phyloP scores from a whole-genome alignment of 2,329 filamentous ascomycete species.

The Peltaster fructicola region DNA sequence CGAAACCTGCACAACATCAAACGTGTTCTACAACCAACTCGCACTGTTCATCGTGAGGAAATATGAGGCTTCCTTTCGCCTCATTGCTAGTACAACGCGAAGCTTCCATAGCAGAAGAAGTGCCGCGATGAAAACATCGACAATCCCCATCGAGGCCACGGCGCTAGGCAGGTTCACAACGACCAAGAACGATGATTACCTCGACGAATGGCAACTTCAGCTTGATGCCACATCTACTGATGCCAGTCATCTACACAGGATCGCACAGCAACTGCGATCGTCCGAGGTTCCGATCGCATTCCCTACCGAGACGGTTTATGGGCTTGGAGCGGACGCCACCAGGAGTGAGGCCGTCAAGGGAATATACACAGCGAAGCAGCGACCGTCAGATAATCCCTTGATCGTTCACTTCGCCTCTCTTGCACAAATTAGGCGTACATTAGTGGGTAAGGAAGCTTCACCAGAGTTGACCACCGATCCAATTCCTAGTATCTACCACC shows the following conservation, averaged over 20 bases:
- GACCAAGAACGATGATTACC: slow-evolving; percentile 12
- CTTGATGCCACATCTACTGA: slow-evolving; percentile 23
- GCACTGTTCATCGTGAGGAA: too few species aligned
- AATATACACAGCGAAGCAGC: slow-evolving; percentile 82
- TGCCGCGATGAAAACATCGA: slow-evolving; percentile 22
- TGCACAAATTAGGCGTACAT: slow-evolving; percentile 44
- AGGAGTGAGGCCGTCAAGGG: slow-evolving; percentile 65
- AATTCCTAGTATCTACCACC: slow-evolving; percentile 58
- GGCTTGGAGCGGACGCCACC: slow-evolving; percentile 88
- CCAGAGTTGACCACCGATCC: slow-evolving; percentile 24
- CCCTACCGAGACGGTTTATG: slow-evolving; percentile 95
- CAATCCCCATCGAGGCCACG: slow-evolving; percentile 23
- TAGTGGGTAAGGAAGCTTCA: background rate
- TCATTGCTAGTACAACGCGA: too few species aligned
- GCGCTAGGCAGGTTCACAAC: slow-evolving; percentile 22
- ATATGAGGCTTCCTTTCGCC: too few species aligned
- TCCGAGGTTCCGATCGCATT: slow-evolving; percentile 73
- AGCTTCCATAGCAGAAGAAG: too few species aligned
- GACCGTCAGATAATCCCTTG: slow-evolving; percentile 85
- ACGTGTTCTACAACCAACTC: too few species aligned
- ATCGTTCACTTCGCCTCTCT: slow-evolving; percentile 84
- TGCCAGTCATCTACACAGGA: slow-evolving; percentile 39
- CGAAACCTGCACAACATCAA: too few species aligned
- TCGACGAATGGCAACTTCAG: slow-evolving; percentile 20
- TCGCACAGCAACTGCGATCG: slow-evolving; percentile 46